Base-by-base conservation (phyloP, 305 asterid species). In the Nicotiana rustica region DNA sequence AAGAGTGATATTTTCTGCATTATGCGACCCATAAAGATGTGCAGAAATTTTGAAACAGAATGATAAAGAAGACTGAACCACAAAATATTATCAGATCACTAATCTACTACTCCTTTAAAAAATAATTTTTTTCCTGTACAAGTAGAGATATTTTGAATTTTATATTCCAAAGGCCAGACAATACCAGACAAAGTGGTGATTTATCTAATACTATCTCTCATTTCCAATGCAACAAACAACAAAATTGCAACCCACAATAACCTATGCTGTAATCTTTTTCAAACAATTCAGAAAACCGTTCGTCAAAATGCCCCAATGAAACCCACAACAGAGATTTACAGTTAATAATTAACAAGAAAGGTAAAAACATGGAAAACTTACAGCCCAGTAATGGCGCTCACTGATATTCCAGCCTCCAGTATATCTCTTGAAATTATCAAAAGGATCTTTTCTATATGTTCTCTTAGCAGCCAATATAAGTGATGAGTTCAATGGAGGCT, bases 341-440 rank as follows among this genome's bases (percentile, higher is more conserved):
- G 15, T 41, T 64, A 9, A 3, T 35, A 36, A 21, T 33, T 13
- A 15, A 44, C 15, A 35, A 69, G 33, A 71, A 60, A 29, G 25
- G 31, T 41, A 21, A 62, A 17, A 61, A 14, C 8, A 7, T 73
- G 15, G 55, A 68, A 85, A 36, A 90, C 97, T 86, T 88, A 94
- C 98, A 85, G 95, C 97, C 98, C 98, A 94, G 90, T 95, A 95
- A 91, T 93, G 98, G 55, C 83, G 78, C 73, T 93, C 90, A 36
- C 94, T 93, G 82, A 95, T 93, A 80, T 95, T 95, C 99, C 97
- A 95, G 0, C 99, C 99, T 29, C 98, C 99, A 5, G 82, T 85
- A 76, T 95, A 95, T 77, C 68, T 90, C 31, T 87, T 76, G 67
- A 93, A 95, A 79, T 83, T 77, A 89, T 93, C 62, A 10, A 95